Evolutionary conservation across 345 rosid species (phyloP).

Genomic region (Gossypium longicalyx): DNA sequence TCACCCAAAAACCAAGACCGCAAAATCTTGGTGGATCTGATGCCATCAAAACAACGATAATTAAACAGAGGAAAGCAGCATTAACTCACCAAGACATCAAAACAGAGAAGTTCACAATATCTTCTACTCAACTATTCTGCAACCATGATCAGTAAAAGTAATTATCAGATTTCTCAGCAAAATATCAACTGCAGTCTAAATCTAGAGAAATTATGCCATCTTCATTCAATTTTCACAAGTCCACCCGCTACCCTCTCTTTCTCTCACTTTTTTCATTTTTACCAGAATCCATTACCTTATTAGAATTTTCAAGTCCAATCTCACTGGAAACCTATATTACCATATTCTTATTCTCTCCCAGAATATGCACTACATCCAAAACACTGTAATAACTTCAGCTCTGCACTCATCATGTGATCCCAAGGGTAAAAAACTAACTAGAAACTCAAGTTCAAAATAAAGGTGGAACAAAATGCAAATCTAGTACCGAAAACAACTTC

Average conservation of each 20-base stretch:
- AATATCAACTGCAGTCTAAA: background rate
- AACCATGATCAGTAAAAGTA: background rate
- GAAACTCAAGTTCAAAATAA: background rate
- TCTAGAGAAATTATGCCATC: background rate
- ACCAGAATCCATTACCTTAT: constrained; percentile 1
- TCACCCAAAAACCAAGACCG: constrained; percentile 25
- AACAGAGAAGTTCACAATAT: background rate
- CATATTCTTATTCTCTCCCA: background rate
- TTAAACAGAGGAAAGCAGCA: background rate
- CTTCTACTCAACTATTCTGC: background rate
- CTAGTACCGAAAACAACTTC: background rate
- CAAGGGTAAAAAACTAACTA: background rate
- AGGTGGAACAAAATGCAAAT: background rate
- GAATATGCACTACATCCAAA: background rate
- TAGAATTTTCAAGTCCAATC: background rate
- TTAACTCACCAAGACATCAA: background rate
- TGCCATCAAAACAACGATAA: background rate
- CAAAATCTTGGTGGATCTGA: constrained; percentile 40
- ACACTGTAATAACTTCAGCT: background rate
- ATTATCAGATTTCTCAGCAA: background rate
- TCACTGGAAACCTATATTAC: constrained; percentile 4
- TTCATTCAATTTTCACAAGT: background rate
- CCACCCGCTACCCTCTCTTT: background rate
- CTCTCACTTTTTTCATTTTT: background rate
- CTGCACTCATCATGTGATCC: background rate